Evolutionary conservation across 176 grass and related monocot genomes (phyloP).

Genomic region (Avena atlantica): DNA sequence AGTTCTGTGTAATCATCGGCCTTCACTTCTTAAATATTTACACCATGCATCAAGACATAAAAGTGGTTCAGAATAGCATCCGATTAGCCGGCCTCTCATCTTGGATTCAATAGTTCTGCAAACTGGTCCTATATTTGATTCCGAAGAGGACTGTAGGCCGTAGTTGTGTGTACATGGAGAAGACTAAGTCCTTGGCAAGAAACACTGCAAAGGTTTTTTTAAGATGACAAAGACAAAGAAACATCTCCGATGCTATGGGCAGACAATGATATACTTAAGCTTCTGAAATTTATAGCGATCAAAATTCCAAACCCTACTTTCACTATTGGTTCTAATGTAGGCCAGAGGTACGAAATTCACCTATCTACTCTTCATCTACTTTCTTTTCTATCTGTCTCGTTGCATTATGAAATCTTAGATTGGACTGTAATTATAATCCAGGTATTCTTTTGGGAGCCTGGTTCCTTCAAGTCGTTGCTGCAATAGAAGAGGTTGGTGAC

Average conservation of each 20-base stretch:
- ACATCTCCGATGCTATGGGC: constrained; percentile 62
- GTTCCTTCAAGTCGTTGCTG: too few species aligned
- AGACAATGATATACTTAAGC: constrained; percentile 53
- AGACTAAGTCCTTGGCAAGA: constrained; percentile 67
- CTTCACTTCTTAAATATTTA: constrained; percentile 65
- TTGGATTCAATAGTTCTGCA: constrained; percentile 70
- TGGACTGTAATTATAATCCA: too few species aligned
- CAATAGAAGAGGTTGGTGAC: too few species aligned
- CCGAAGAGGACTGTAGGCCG: constrained; percentile 63
- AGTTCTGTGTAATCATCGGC: constrained; percentile 78
- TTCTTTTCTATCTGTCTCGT: too few species aligned
- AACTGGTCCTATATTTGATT: constrained; percentile 72
- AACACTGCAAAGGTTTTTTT: constrained; percentile 76
- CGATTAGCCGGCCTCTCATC: constrained; percentile 56
- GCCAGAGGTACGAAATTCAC: constrained; percentile 60
- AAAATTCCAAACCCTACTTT: neutral
- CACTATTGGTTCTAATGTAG: constrained; percentile 53
- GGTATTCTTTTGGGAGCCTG: too few species aligned
- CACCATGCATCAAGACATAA: constrained; percentile 69
- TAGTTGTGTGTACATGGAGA: constrained; percentile 72
- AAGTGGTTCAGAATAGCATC: constrained; percentile 74
- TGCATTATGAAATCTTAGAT: too few species aligned
- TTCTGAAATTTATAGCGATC: constrained; percentile 5
- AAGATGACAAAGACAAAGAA: constrained; percentile 72
- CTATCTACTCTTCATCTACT: neutral